Evolutionary conservation across 2,329 filamentous ascomycete genomes (phyloP).

Genomic region (Trichothecium roseum): DNA sequence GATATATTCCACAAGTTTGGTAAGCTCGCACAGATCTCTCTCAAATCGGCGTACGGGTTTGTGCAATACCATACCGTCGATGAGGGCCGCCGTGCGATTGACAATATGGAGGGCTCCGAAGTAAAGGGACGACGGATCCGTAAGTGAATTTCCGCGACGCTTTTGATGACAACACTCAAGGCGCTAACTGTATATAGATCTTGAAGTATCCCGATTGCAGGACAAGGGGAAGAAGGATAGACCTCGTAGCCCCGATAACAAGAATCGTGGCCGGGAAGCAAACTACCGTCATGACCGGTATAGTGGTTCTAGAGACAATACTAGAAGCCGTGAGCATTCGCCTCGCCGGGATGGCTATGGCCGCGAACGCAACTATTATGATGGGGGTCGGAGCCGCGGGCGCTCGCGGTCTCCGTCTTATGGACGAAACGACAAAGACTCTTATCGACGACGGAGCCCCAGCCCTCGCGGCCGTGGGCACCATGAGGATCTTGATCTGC

Average conservation of each 20-base stretch:
- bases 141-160: slow-evolving; percentile 41
- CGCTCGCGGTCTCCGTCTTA: slow-evolving; percentile 59
- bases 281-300: slow-evolving; percentile 33
- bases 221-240: slow-evolving; percentile 58
- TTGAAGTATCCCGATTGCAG: slow-evolving; percentile 83
- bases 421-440: slow-evolving; percentile 31
- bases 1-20: slow-evolving; percentile 81
- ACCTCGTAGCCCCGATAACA: slow-evolving; percentile 52
- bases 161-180: background rate
- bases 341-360: slow-evolving; percentile 46
- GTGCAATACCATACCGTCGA: slow-evolving; percentile 78
- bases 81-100: slow-evolving; percentile 66
- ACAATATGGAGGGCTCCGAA: slow-evolving; percentile 67
- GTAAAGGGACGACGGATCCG: slow-evolving; percentile 89
- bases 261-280: slow-evolving; percentile 26
- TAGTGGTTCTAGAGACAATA: slow-evolving; percentile 51
- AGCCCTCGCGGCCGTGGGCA: slow-evolving; percentile 48
- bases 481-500: slow-evolving; percentile 55
- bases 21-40: slow-evolving; percentile 82
- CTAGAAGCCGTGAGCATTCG: slow-evolving; percentile 49
- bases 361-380: slow-evolving; percentile 31
- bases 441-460: slow-evolving; percentile 59
- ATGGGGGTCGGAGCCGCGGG: slow-evolving; percentile 37
- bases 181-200: slow-evolving; percentile 44
- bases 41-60: slow-evolving; percentile 95